These are phyloP conservation scores for Pleurotus tuoliensis DNA, from an alignment of 768 basidiomycete species.

Conservation along the genomic window DNA sequence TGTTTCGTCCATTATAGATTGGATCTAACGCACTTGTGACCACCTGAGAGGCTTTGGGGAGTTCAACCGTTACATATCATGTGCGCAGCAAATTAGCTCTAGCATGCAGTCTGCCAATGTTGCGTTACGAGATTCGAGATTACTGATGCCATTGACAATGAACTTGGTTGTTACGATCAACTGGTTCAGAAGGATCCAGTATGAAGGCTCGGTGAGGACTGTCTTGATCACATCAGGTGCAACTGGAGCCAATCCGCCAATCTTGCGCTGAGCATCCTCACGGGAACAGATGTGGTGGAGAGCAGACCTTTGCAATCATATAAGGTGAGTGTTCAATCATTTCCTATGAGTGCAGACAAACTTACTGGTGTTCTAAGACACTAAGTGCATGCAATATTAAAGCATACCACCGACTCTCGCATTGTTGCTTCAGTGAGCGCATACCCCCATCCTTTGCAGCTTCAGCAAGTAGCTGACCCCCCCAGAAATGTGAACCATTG, in stretches of 20 bases:
- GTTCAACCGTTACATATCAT: too few relatives aligned
- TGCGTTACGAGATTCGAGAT: conserved; percentile 24
- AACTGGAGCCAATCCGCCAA: conserved; percentile 17
- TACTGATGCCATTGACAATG: conserved; percentile 30
- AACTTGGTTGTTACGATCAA: conserved; percentile 24
- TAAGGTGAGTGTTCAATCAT: not conserved
- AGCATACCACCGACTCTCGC: conserved; percentile 21
- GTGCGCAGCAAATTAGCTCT: conserved; percentile 21
- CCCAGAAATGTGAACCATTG: conserved; percentile 29
- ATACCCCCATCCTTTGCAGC: conserved; percentile 13
- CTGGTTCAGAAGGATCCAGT: conserved; percentile 22
- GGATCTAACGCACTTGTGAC: too few relatives aligned
- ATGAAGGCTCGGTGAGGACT: conserved; percentile 16
- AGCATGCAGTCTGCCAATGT: conserved; percentile 33
- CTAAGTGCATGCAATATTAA: conserved; percentile 20
- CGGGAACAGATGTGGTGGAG: conserved; percentile 7
- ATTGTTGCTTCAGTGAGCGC: conserved; percentile 19
- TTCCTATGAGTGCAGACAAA: not conserved
- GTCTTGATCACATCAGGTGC: conserved; percentile 16
- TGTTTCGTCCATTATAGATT: too few relatives aligned
- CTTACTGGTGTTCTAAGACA: conserved; percentile 9
- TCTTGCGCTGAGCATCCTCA: conserved; percentile 9
- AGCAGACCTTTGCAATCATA: not conserved
- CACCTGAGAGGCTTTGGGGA: too few relatives aligned
- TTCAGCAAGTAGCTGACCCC: conserved; percentile 22